Evolutionary conservation across 345 rosid genomes (phyloP).

Genomic region (Streptanthus diversifolius): DNA sequence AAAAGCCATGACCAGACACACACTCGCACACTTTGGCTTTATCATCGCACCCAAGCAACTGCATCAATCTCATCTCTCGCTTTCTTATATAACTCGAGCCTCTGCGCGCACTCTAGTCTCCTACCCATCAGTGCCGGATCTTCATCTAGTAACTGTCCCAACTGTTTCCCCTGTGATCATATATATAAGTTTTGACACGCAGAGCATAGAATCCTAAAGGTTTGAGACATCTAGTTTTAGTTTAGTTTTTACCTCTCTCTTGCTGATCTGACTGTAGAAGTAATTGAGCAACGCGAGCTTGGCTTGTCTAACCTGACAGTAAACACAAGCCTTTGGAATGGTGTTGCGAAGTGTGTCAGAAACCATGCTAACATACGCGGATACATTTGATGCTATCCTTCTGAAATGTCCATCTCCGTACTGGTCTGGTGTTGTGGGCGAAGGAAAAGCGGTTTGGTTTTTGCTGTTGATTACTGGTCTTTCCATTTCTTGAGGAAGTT

Average conservation of each 20-base stretch:
- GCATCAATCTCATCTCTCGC: conserved; percentile 76
- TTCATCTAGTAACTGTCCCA: conserved; percentile 58
- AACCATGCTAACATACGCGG: conserved; percentile 69
- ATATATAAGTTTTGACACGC: neutral
- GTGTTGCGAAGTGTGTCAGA: conserved; percentile 64
- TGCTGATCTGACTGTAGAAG: conserved; percentile 70
- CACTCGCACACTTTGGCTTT: neutral
- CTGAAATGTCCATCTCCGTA: conserved; percentile 67
- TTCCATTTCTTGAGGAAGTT: conserved; percentile 72
- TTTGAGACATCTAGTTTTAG: neutral
- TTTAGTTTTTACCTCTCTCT: conserved; percentile 49
- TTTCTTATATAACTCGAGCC: conserved; percentile 69
- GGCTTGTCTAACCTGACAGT: conserved; percentile 85
- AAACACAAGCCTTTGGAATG: conserved; percentile 69
- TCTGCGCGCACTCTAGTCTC: conserved; percentile 58
- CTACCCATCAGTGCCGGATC: conserved; percentile 74
- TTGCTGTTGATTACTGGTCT: conserved; percentile 30
- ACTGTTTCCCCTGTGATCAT: conserved; percentile 46
- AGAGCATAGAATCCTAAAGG: neutral
- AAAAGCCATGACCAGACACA: neutral
- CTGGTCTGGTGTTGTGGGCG: conserved; percentile 44
- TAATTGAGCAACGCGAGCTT: conserved; percentile 59
- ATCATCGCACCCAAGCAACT: conserved; percentile 43
- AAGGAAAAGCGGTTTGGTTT: conserved; percentile 30
- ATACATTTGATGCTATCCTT: conserved; percentile 76